A percentile compares a stretch with the other conserved stretches of the same genome.
Evolutionary conservation across 2,329 filamentous ascomycete species (phyloP).

Genomic region (Juglanconis sp.): DNA sequence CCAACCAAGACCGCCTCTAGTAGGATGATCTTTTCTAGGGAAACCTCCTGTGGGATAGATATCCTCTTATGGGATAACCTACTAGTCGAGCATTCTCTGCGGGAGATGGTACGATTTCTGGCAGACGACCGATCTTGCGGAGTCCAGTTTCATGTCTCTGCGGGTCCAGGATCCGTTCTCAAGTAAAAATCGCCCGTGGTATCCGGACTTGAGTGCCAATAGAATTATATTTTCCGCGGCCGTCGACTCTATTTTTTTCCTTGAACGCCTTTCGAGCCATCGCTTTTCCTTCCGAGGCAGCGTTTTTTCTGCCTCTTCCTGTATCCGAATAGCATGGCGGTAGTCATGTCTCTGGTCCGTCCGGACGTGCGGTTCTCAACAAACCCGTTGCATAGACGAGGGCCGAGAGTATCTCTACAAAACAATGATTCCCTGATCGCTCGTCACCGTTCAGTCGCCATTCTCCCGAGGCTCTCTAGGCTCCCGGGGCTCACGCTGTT

Average conservation of each 20-base stretch:
- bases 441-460: constrained; percentile 27
- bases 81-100: no score
- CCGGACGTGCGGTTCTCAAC: constrained; percentile 21
- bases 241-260: constrained; percentile 13
- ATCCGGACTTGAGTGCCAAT: constrained; percentile 11
- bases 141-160: no score
- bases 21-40: no score
- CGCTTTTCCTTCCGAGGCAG: constrained; percentile 12
- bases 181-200: background rate
- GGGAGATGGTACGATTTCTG: no score
- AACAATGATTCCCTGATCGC: constrained; percentile 21
- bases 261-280: constrained; percentile 16
- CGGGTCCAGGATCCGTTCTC: background rate
- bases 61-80: no score
- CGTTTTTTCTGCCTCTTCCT: background rate
- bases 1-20: no score
- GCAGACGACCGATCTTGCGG: no score
- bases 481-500: constrained; percentile 47
- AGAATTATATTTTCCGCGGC: constrained; percentile 16
- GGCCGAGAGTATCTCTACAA: background rate
- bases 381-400: background rate
- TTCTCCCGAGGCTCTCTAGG: constrained; percentile 46
- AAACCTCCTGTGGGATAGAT: no score
- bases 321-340: background rate
- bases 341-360: background rate